Percentiles rank a stretch among this genome's conserved stretches.
Conservation (phyloP, 345 rosid species). For the Salix brachista region DNA sequence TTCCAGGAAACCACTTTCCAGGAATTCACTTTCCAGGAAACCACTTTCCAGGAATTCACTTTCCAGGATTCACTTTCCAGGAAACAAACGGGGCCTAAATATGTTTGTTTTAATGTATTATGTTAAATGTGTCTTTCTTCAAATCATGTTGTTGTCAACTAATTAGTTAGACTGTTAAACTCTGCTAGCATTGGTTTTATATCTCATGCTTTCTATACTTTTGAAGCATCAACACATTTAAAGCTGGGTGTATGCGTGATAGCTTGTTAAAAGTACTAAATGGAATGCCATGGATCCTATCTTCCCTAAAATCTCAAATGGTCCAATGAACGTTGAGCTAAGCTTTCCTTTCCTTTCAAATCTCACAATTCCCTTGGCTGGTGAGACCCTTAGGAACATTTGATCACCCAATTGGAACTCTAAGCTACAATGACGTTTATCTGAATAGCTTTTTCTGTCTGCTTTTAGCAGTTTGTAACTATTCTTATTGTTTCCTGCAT, state of each 20-base stretch:
- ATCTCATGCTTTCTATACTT: background rate
- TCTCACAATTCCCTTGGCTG: background rate
- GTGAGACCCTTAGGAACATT: background rate
- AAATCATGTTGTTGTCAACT: background rate
- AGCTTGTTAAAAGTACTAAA: background rate
- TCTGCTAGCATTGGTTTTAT: background rate
- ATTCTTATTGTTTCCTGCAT: background rate
- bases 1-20: too few species aligned
- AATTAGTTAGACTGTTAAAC: background rate
- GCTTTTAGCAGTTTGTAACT: background rate
- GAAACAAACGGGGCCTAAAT: too few species aligned
- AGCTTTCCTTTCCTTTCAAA: background rate
- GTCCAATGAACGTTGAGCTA: background rate
- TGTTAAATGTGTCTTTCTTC: background rate
- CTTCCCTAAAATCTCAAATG: too few species aligned
- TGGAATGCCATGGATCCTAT: background rate
- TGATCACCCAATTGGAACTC: background rate
- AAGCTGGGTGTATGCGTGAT: background rate
- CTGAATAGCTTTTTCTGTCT: background rate
- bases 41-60: too few species aligned
- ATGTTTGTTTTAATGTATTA: background rate
- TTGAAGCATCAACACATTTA: background rate
- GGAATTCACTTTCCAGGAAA: too few species aligned
- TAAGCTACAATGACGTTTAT: background rate
- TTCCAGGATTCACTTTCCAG: too few species aligned